Conservation (phyloP, 2,329 filamentous ascomycete genomes). For the Zymoseptoria crescenta region DNA sequence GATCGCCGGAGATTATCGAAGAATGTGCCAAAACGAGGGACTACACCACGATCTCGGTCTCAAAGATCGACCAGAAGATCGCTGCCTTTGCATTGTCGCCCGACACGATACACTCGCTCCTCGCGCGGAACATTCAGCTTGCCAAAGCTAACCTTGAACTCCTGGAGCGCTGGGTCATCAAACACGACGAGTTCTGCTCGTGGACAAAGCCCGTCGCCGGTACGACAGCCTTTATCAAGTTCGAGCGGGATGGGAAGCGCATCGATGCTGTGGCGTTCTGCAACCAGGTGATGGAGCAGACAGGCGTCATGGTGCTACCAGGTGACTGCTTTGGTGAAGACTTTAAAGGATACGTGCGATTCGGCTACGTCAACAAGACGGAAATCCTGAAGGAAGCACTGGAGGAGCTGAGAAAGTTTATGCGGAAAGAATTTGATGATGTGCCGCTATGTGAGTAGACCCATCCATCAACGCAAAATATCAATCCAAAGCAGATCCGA, state of each 20-base stretch:
- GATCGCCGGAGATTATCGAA: conserved; percentile 54
- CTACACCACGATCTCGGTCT: conserved; percentile 81
- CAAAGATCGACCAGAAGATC: conserved; percentile 71
- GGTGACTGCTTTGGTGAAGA: conserved; percentile 70
- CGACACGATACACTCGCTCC: conserved; percentile 54
- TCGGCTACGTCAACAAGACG: conserved; percentile 69
- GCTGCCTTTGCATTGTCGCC: conserved; percentile 66
- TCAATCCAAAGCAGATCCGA: neutral
- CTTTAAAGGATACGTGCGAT: conserved; percentile 66
- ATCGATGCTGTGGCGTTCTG: conserved; percentile 70
- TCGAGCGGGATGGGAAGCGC: conserved; percentile 52
- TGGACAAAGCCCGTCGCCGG: conserved; percentile 72
- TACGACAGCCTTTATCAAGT: conserved; percentile 70
- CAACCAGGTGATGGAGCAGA: conserved; percentile 57
- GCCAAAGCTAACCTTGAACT: conserved; percentile 60
- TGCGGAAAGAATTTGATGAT: conserved; percentile 50
- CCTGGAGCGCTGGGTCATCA: conserved; percentile 59
- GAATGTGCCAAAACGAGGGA: conserved; percentile 59
- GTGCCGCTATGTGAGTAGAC: conserved; percentile 29
- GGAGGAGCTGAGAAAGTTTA: conserved; percentile 46
- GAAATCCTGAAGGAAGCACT: conserved; percentile 60
- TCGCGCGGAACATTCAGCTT: conserved; percentile 57
- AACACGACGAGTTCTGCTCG: conserved; percentile 54
- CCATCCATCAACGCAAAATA: neutral
- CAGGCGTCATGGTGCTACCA: conserved; percentile 66